Evolutionary conservation across 2,329 filamentous ascomycete species (phyloP).

Genomic region (Fusarium caatingaense): DNA sequence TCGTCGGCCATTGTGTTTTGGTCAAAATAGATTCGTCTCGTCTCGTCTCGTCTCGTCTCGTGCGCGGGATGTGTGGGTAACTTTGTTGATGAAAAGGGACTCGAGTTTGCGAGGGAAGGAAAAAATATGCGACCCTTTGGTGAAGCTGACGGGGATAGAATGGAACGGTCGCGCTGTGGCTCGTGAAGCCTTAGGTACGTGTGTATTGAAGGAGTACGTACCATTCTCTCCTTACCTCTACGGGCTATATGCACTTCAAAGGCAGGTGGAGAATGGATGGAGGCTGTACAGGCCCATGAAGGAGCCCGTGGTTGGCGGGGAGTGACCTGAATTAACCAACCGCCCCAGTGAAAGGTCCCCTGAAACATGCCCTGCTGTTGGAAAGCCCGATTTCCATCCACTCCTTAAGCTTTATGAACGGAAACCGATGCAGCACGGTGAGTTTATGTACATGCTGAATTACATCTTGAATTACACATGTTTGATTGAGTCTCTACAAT

Average conservation of each 20-base stretch:
- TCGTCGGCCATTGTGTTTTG: slow-evolving; percentile 60
- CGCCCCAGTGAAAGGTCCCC: slow-evolving; percentile 1
- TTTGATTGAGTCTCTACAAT: neutral
- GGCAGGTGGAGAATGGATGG: neutral
- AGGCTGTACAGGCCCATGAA: slow-evolving; percentile 5
- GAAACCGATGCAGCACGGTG: neutral
- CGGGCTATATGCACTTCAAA: neutral
- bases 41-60: neutral
- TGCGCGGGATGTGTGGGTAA: slow-evolving; percentile 25
- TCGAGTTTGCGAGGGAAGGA: slow-evolving; percentile 11
- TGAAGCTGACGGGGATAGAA: slow-evolving; percentile 34
- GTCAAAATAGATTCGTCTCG: slow-evolving; percentile 27
- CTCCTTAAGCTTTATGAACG: neutral
- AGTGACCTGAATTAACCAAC: neutral
- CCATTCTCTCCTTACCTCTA: neutral
- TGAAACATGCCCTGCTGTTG: slow-evolving; percentile 2
- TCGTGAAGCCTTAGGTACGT: slow-evolving; percentile 37
- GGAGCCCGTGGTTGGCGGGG: slow-evolving; percentile 7
- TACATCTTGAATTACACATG: neutral
- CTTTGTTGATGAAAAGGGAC: slow-evolving; percentile 21
- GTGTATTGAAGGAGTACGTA: slow-evolving; percentile 24
- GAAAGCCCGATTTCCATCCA: neutral
- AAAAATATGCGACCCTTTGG: slow-evolving; percentile 31
- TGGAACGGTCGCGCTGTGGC: slow-evolving; percentile 32
- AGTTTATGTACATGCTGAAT: neutral